Percentiles rank a stretch among this genome's conserved stretches.
phyloP scores from a whole-genome alignment of 495 filamentous ascomycete species.

The Choiromyces venosus region DNA sequence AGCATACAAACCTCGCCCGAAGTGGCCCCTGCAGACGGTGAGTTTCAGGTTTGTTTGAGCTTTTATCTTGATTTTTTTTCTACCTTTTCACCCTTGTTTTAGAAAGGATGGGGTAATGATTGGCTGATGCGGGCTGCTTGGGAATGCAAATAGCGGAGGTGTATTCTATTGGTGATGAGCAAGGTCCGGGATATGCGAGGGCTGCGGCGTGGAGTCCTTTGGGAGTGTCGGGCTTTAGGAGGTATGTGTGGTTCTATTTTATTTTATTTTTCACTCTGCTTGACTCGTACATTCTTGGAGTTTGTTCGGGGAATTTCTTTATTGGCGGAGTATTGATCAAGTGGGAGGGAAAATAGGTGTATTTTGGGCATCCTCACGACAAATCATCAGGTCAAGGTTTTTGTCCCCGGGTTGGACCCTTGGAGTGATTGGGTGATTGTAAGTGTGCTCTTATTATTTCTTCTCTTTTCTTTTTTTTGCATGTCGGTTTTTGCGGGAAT shows the following conservation, averaged over 20 bases:
- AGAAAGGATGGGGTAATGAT: not conserved
- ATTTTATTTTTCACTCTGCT: not conserved
- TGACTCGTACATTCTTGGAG: not conserved
- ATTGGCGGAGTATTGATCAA: constrained; percentile 19
- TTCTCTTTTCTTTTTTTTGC: constrained; percentile 38
- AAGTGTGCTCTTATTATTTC: constrained; percentile 30
- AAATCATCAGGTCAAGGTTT: constrained; percentile 46
- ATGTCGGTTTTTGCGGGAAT: constrained; percentile 6
- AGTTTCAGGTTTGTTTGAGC: constrained; percentile 2
- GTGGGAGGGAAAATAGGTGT: constrained; percentile 31
- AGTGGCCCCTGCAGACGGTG: not conserved
- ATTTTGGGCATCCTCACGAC: constrained; percentile 57
- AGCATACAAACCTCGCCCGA: not conserved
- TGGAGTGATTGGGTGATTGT: constrained; percentile 38
- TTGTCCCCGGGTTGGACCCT: constrained; percentile 38
- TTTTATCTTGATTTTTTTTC: not conserved
- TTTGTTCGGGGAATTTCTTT: constrained; percentile 14
- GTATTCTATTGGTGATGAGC: constrained; percentile 59
- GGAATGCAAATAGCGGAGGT: constrained; percentile 22
- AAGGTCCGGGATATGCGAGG: constrained; percentile 52
- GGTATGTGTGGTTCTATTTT: constrained; percentile 43
- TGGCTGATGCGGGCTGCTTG: not conserved
- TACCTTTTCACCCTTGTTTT: not conserved
- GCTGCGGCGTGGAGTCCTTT: constrained; percentile 58
- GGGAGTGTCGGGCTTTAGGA: constrained; percentile 54